A percentile compares a stretch with the other conserved stretches of the same genome.
These are phyloP conservation scores for maize (Zea mays) DNA, from an alignment of 176 grass and related monocot genomes.

Conservation along the genomic window DNA sequence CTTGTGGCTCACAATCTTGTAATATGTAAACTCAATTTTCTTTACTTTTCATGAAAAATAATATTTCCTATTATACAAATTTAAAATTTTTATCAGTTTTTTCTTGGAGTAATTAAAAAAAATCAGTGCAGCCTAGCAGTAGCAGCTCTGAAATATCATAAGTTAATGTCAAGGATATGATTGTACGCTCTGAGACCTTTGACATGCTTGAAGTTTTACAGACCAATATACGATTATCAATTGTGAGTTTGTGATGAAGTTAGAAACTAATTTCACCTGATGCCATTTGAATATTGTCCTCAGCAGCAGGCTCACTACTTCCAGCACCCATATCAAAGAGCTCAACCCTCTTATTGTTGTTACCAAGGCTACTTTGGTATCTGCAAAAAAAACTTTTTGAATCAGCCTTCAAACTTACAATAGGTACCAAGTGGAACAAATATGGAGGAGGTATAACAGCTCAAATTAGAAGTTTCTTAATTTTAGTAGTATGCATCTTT, in stretches of 20 bases:
- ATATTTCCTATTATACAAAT: background rate
- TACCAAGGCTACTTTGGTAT: slow-evolving; percentile 96
- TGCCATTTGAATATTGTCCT: slow-evolving; percentile 81
- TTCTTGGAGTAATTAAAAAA: background rate
- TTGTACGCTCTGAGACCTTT: slow-evolving; percentile 13
- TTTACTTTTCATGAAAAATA: background rate
- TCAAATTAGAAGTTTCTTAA: no score
- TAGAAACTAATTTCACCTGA: slow-evolving; percentile 54
- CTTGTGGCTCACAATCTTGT: background rate
- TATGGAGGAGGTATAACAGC: no score
- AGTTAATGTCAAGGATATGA: background rate
- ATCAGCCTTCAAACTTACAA: slow-evolving; percentile 19
- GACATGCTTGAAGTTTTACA: slow-evolving; percentile 8
- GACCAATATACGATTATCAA: background rate
- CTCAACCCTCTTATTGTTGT: slow-evolving; percentile 87
- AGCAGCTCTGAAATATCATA: background rate
- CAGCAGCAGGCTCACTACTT: slow-evolving; percentile 61
- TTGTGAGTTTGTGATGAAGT: background rate
- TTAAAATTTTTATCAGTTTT: background rate
- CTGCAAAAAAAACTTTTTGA: slow-evolving; percentile 38
- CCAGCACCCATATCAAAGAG: slow-evolving; percentile 82
- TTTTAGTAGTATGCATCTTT: no score
- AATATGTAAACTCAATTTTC: background rate
- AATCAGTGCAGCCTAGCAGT: background rate
- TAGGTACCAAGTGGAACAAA: no score